Conservation (phyloP, 164 flowering plant genomes). For the Stephania yunnanensis region DNA sequence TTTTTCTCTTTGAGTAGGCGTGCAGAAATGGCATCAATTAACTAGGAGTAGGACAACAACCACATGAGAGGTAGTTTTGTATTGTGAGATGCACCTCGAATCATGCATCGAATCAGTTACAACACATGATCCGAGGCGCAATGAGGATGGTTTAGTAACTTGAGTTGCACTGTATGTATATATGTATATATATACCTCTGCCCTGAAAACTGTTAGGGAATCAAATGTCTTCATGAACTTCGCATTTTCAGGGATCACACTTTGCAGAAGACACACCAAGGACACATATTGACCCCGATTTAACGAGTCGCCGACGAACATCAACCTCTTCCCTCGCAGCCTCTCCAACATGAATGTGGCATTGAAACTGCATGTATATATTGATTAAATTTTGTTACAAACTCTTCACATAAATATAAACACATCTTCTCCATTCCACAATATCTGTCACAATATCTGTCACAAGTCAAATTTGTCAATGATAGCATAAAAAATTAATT, state of each 20-base stretch:
- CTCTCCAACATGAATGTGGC: slow-evolving; percentile 79
- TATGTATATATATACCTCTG: slow-evolving; percentile 39
- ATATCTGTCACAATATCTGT: no score
- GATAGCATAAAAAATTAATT: no score
- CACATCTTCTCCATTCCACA: no score
- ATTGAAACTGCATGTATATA: slow-evolving; percentile 52
- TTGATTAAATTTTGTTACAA: not conserved
- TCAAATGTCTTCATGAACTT: slow-evolving; percentile 66
- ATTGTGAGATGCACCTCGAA: no score
- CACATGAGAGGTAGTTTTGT: no score
- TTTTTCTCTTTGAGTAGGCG: no score
- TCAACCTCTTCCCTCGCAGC: slow-evolving; percentile 79
- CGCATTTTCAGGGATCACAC: slow-evolving; percentile 48
- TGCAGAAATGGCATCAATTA: no score
- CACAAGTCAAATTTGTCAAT: no score
- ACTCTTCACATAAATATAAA: no score
- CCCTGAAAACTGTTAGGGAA: slow-evolving; percentile 71
- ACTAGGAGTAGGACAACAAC: no score
- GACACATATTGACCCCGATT: slow-evolving; percentile 89
- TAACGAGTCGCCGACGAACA: slow-evolving; percentile 84
- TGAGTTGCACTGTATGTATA: not conserved
- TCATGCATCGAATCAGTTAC: no score
- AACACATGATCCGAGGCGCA: no score
- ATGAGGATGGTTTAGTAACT: not conserved
- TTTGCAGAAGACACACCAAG: slow-evolving; percentile 81